Base-by-base conservation (phyloP, 345 rosid genomes). In the Hibiscus mutabilis region DNA sequence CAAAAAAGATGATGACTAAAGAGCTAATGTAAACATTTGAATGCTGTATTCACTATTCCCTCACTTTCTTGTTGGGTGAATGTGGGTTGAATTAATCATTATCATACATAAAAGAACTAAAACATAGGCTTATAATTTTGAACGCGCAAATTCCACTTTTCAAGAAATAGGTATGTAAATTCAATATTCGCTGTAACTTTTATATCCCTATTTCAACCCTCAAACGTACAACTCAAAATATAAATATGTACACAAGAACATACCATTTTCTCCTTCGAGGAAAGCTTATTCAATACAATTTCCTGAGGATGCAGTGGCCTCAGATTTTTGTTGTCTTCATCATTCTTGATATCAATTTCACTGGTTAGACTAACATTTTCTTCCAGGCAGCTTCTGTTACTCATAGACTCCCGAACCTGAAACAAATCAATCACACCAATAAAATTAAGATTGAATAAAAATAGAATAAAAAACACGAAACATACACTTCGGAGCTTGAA, bases 201-300 rank as follows among this genome's bases (percentile, higher is more conserved):
- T n/a, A 56, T 19, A 65, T 49, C 22, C 31, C 64, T 56, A 37
- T 27, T 51, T 21, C 67, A 37, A 74, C 51, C 63, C 29, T 68
- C 15, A n/a, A 73, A 68, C 68, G 52, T 60, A 46, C 61, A 49
- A 55, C 72, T 70, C 16, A n/a, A 33, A 40, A 73, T 42, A 35
- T 71, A 9, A 60, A 58, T 44, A 64, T 55, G 77, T 22, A 14
- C 60, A 21, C 60, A 56, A 56, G 60, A 56, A 56, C 60, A 56
- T 56, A 57, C 61, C 61, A 3, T 44, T 61, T 74, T 37, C 14
- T 58, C 85, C 44, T 56, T 70, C n/a, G 49, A 59, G 11, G 73
- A 73, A 37, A 83, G 81, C 78, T 73, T 86, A 69, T 79, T 72
- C 83, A 89, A 74, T 75, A 78, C 64, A 21, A 87, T 79, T 65